Conservation (phyloP, 306 rosid species). For the Ormosia emarginata region DNA sequence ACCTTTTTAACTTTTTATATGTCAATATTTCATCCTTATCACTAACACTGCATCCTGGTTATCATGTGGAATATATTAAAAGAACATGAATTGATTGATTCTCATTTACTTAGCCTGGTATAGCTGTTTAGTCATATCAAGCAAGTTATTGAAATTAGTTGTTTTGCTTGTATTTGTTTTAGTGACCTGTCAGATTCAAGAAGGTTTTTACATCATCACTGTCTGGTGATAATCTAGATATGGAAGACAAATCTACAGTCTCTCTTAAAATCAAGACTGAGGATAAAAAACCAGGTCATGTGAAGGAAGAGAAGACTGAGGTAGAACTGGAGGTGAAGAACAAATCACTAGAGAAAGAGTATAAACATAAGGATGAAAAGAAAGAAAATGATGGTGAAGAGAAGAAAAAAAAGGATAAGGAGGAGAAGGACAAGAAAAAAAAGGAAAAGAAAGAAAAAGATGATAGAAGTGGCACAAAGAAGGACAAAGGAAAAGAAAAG, state of each 20-base stretch:
- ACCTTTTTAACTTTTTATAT: not conserved
- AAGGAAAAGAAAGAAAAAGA: conserved; percentile 5
- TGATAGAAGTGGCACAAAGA: not conserved
- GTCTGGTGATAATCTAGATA: conserved; percentile 18
- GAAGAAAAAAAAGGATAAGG: not conserved
- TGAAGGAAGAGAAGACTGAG: conserved; percentile 34
- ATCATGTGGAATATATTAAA: not conserved
- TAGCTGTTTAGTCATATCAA: not conserved
- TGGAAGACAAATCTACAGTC: conserved; percentile 46
- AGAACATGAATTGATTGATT: not conserved
- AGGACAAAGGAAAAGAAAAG: conserved; percentile 12
- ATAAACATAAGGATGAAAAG: conserved; percentile 29
- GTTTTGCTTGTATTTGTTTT: not conserved
- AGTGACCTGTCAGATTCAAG: not conserved
- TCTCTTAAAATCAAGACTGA: conserved; percentile 32
- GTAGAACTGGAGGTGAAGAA: conserved; percentile 43
- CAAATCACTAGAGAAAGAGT: conserved; percentile 38
- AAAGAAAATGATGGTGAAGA: conserved; percentile 6
- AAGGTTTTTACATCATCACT: conserved; percentile 1
- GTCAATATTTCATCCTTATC: not conserved
- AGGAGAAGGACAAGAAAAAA: not conserved
- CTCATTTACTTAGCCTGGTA: not conserved
- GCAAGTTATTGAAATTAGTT: not conserved
- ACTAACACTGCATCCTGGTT: not conserved
- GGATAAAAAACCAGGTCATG: conserved; percentile 33